Evolutionary conservation across 148 eudicot species (phyloP).

Genomic region (Arctostaphylos glauca): DNA sequence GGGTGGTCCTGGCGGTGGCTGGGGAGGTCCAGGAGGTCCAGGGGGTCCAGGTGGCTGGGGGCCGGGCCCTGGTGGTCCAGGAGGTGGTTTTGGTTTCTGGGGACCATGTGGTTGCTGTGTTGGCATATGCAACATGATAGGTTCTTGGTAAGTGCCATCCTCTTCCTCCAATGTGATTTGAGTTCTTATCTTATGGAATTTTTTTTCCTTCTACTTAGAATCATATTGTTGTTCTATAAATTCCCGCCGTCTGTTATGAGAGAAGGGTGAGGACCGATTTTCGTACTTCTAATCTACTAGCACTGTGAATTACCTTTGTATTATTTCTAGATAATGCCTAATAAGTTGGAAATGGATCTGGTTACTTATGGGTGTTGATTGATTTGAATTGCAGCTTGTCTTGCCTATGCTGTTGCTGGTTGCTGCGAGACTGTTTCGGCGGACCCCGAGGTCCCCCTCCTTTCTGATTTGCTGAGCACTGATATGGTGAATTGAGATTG

Average conservation of each 20-base stretch:
- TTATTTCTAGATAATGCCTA: too few species aligned
- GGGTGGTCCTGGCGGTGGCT: conserved; percentile 16
- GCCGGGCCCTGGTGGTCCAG: conserved; percentile 12
- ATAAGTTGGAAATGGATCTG: neutral
- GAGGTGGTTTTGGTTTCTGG: too few species aligned
- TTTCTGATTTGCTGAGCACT: neutral
- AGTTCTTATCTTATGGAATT: neutral
- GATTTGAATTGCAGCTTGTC: conserved; percentile 19
- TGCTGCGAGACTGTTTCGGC: conserved; percentile 24
- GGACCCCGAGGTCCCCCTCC: conserved; percentile 8
- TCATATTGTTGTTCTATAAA: too few species aligned
- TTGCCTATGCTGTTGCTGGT: conserved; percentile 34
- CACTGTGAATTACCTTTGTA: too few species aligned
- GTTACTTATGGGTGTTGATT: neutral
- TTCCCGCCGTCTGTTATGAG: too few species aligned
- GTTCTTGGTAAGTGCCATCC: conserved; percentile 20
- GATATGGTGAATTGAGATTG: neutral
- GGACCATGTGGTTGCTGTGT: conserved; percentile 12
- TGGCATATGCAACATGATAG: conserved; percentile 23
- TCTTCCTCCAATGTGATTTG: neutral
- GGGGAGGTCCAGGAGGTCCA: conserved; percentile 14
- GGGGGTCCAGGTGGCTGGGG: conserved; percentile 2
- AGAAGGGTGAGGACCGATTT: too few species aligned
- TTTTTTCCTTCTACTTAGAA: neutral
- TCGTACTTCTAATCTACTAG: too few species aligned